These are phyloP conservation scores for Cucumis cinereus DNA, from an alignment of 306 rosid genomes.

Conservation along the genomic window DNA sequence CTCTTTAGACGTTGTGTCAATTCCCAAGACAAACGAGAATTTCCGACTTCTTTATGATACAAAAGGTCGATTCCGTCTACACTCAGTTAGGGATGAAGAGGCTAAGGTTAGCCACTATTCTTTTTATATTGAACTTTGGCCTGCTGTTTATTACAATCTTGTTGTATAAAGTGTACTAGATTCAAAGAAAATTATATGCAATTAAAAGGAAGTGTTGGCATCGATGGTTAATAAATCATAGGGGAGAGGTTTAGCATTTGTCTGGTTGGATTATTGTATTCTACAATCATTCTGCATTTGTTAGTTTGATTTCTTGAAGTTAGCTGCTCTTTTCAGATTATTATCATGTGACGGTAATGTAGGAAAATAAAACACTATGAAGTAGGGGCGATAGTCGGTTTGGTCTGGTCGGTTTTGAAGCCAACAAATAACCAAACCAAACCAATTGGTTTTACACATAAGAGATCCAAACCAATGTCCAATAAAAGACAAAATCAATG, in stretches of 20 bases:
- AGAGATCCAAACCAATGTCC: not conserved
- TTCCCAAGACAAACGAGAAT: slow-evolving; percentile 69
- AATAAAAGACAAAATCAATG: no score
- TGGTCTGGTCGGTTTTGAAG: not conserved
- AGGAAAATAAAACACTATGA: not conserved
- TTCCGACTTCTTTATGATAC: slow-evolving; percentile 84
- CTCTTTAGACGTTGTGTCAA: slow-evolving; percentile 51
- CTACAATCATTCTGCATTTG: not conserved
- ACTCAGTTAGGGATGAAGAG: slow-evolving; percentile 69
- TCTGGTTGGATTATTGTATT: not conserved
- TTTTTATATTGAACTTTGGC: not conserved
- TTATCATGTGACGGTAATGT: not conserved
- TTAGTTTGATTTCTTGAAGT: not conserved
- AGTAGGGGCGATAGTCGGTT: not conserved
- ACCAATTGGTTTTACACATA: not conserved
- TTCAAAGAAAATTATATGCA: not conserved
- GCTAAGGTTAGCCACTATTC: slow-evolving; percentile 36
- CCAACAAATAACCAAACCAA: not conserved
- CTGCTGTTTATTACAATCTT: not conserved
- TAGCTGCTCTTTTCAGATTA: not conserved
- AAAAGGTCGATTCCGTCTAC: slow-evolving; percentile 72
- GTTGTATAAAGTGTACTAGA: not conserved
- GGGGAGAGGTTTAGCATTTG: not conserved
- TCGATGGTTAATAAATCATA: not conserved
- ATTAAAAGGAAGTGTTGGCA: not conserved